Percentiles rank a stretch among this genome's conserved stretches.
Conservation (phyloP, 2,329 filamentous ascomycete species). For the Pseudocercospora vitis region DNA sequence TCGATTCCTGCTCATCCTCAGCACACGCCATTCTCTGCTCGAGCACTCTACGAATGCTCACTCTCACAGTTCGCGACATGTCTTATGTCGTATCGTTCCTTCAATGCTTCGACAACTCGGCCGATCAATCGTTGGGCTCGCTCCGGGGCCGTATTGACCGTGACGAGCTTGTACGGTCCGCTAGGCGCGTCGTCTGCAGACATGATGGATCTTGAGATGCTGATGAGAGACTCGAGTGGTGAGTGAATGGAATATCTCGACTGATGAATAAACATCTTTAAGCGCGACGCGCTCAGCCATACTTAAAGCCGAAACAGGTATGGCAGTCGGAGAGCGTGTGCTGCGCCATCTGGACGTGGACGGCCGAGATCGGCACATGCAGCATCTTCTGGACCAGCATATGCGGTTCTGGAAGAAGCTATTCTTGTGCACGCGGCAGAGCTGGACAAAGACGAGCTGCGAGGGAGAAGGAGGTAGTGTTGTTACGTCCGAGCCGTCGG, state of each 20-base stretch:
- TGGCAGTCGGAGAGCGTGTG: neutral
- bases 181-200: conserved; percentile 23
- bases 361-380: too few relatives aligned
- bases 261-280: too few relatives aligned
- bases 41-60: conserved; percentile 38
- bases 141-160: conserved; percentile 67
- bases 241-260: neutral
- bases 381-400: neutral
- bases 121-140: conserved; percentile 64
- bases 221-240: neutral
- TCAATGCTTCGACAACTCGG: conserved; percentile 60
- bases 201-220: conserved; percentile 7
- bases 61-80: conserved; percentile 63
- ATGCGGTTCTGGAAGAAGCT: neutral
- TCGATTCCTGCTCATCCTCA: conserved; percentile 15
- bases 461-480: neutral
- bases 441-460: neutral
- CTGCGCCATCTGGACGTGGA: too few relatives aligned
- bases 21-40: neutral
- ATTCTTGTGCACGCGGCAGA: neutral
- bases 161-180: conserved; percentile 64
- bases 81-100: conserved; percentile 63
- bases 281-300: neutral
- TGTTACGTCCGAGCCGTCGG: conserved; percentile 10
- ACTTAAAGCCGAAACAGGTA: neutral